Percentiles rank a stretch among this genome's conserved stretches.
phyloP scores from a whole-genome alignment of 768 basidiomycete species.

The Obba rivulosa region DNA sequence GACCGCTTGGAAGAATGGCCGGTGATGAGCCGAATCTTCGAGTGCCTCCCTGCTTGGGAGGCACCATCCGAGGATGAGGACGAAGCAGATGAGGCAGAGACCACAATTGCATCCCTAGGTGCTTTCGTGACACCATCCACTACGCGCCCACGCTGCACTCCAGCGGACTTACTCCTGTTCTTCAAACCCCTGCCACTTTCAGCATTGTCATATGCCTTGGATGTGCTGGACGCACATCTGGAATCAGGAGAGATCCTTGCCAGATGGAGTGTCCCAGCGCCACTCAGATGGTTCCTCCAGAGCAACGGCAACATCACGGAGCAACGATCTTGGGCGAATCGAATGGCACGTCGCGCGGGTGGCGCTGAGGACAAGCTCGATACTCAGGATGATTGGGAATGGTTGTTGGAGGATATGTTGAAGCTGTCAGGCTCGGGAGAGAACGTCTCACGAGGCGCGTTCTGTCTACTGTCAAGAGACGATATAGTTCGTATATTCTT shows the following conservation, averaged over 20 bases:
- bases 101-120: constrained; percentile 76
- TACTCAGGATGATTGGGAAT: constrained; percentile 76
- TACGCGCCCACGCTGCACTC: constrained; percentile 44
- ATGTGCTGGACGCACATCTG: constrained; percentile 90
- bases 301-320: constrained; percentile 58
- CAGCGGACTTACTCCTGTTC: constrained; percentile 73
- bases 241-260: constrained; percentile 90
- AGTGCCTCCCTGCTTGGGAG: constrained; percentile 93
- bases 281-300: constrained; percentile 87
- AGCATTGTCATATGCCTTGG: constrained; percentile 77
- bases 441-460: constrained; percentile 64
- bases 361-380: constrained; percentile 46
- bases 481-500: constrained; percentile 85
- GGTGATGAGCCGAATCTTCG: constrained; percentile 88
- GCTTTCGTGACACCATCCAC: constrained; percentile 75
- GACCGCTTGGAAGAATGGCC: constrained; percentile 67
- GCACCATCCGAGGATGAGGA: constrained; percentile 48
- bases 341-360: constrained; percentile 73
- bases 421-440: constrained; percentile 67
- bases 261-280: constrained; percentile 80
- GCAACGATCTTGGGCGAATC: constrained; percentile 82
- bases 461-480: constrained; percentile 63
- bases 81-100: constrained; percentile 73
- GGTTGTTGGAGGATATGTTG: constrained; percentile 85
- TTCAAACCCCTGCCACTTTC: constrained; percentile 73